Conservation (phyloP, 2,329 filamentous ascomycete species). For the Aspergillus fijiensis region DNA sequence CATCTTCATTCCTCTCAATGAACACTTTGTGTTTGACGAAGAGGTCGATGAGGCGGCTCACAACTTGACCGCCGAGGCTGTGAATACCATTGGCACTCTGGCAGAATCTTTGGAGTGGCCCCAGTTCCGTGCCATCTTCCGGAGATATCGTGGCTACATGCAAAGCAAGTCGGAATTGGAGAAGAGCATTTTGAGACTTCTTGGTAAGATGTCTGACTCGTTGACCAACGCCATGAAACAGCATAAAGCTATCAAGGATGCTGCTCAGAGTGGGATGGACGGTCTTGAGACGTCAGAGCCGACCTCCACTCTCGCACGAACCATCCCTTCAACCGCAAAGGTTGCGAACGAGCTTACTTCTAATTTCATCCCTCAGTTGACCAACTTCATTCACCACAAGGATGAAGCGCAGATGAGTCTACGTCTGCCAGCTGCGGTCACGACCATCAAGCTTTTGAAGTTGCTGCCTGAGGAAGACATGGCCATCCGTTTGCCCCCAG, state of each 20-base stretch:
- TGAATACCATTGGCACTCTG: conserved; percentile 73
- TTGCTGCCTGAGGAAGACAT: conserved; percentile 73
- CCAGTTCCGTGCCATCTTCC: conserved; percentile 81
- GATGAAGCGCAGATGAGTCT: conserved; percentile 92
- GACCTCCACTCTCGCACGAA: conserved; percentile 57
- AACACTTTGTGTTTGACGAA: conserved; percentile 89
- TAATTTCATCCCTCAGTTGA: conserved; percentile 74
- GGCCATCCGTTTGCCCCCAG: conserved; percentile 71
- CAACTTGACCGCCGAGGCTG: conserved; percentile 81
- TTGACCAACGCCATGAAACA: conserved; percentile 57
- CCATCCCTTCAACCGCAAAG: conserved; percentile 66
- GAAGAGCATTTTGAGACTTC: conserved; percentile 79
- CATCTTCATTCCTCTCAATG: conserved; percentile 85
- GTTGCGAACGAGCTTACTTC: conserved; percentile 69
- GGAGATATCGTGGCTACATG: conserved; percentile 80
- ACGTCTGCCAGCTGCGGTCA: conserved; percentile 84
- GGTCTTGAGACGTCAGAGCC: conserved; percentile 28
- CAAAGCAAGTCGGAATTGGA: conserved; percentile 76
- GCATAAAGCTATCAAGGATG: conserved; percentile 20
- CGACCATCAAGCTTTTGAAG: conserved; percentile 82
- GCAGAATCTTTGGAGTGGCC: conserved; percentile 81
- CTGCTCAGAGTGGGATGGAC: conserved; percentile 27
- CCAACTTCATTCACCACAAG: conserved; percentile 87
- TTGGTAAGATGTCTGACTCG: conserved; percentile 78
- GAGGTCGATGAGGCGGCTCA: conserved; percentile 74